Percentiles rank a stretch among this genome's conserved stretches.
Evolutionary conservation across 192 early-diverging fungal genomes (phyloP).

Genomic region (Backusella macrospora): DNA sequence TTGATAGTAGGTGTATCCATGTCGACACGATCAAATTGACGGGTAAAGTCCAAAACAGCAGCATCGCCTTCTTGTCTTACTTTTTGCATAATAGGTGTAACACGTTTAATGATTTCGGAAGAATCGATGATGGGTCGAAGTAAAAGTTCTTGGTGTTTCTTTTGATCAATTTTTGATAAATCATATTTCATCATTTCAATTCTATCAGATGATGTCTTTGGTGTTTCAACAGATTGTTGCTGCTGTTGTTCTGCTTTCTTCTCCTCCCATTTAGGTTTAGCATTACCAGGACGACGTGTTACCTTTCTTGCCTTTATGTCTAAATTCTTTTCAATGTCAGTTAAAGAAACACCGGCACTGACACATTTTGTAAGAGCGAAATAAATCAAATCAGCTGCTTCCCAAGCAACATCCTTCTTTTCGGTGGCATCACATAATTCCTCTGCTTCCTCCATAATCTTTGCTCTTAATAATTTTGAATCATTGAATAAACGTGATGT

Average conservation of each 20-base stretch:
- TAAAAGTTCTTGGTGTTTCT: conserved; percentile 66
- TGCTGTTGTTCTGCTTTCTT: conserved; percentile 21
- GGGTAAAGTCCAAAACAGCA: conserved; percentile 82
- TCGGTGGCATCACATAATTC: conserved; percentile 84
- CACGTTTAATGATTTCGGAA: conserved; percentile 81
- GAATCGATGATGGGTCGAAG: conserved; percentile 93
- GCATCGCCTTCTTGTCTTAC: conserved; percentile 85
- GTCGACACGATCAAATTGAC: conserved; percentile 88
- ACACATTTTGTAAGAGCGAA: conserved; percentile 91
- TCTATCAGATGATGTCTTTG: conserved; percentile 45
- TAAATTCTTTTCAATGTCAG: conserved; percentile 87
- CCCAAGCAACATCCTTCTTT: conserved; percentile 86
- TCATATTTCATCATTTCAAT: conserved; percentile 80
- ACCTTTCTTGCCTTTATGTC: conserved; percentile 85
- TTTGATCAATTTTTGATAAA: conserved; percentile 48
- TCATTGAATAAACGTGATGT: conserved; percentile 89
- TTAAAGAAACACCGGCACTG: conserved; percentile 74
- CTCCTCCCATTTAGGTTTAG: conserved; percentile 80
- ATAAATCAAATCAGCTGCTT: conserved; percentile 96
- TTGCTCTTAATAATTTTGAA: conserved; percentile 76
- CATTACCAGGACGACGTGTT: conserved; percentile 85
- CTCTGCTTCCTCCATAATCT: conserved; percentile 95
- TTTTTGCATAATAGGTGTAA: conserved; percentile 87
- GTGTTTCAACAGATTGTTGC: conserved; percentile 28
- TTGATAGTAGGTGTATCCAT: conserved; percentile 72